These are phyloP conservation scores for Solanum habrochaites DNA, from an alignment of 257 asterid genomes.

Conservation along the genomic window DNA sequence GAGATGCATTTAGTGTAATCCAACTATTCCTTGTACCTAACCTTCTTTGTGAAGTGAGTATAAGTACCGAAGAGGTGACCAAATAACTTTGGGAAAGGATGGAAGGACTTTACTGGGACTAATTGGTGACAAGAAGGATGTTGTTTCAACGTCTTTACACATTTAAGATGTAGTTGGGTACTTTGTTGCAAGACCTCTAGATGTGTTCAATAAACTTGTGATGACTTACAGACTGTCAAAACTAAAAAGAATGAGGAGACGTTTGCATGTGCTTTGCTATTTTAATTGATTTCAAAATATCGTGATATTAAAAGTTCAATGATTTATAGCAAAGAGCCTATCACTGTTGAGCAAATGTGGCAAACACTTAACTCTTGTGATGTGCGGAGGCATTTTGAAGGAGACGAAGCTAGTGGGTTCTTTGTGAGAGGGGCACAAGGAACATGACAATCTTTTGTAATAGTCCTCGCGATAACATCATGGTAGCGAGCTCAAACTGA, in stretches of 20 bases:
- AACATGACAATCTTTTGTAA: not conserved
- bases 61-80: not conserved
- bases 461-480: not conserved
- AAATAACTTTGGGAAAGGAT: not conserved
- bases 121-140: not conserved
- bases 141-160: not conserved
- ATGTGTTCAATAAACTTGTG: not conserved
- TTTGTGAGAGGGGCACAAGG: not conserved
- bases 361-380: not conserved
- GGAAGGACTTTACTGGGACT: not conserved
- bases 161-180: not conserved
- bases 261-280: not conserved
- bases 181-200: not conserved
- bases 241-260: not conserved
- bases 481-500: not conserved
- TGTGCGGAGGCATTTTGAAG: not conserved
- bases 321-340: not conserved
- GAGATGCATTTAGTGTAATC: not conserved
- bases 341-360: not conserved
- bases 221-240: not conserved
- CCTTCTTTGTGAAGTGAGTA: not conserved
- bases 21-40: not conserved
- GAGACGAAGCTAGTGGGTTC: not conserved
- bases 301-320: not conserved
- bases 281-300: not conserved